Evolutionary conservation across 345 rosid genomes (phyloP).

Genomic region (Linum trigynum): DNA sequence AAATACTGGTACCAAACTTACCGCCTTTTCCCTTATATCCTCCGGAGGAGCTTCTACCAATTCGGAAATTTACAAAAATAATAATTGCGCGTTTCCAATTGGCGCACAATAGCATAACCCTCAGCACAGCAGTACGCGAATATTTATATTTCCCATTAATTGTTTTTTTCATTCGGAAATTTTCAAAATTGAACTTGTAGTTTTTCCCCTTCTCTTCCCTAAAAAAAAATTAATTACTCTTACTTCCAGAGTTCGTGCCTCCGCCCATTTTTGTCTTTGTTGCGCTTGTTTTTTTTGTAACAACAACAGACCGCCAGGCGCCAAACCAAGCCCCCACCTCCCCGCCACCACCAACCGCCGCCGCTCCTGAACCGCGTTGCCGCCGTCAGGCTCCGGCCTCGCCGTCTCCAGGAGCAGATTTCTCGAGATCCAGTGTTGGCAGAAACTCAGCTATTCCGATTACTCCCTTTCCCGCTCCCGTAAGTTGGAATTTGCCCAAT

Average conservation of each 20-base stretch:
- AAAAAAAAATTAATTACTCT: too few species aligned
- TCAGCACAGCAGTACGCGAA: neutral
- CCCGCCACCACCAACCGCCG: neutral
- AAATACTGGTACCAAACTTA: too few species aligned
- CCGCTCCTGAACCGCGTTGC: neutral
- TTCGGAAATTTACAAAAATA: neutral
- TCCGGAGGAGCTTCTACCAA: neutral
- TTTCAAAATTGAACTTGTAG: too few species aligned
- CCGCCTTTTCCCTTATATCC: too few species aligned
- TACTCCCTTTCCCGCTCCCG: neutral
- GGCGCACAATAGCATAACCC: neutral
- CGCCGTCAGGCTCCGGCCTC: neutral
- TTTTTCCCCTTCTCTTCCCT: too few species aligned
- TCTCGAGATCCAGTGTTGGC: neutral
- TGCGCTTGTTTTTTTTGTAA: neutral
- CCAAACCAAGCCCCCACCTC: neutral
- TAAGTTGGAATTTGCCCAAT: neutral
- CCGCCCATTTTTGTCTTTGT: neutral
- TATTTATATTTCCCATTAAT: too few species aligned
- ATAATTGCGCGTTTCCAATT: neutral
- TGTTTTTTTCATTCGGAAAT: too few species aligned
- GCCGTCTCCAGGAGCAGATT: neutral
- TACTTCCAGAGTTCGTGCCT: neutral
- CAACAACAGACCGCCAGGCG: neutral
- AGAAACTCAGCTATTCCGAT: neutral